phyloP scores from a whole-genome alignment of 2,329 filamentous ascomycete genomes.

The Coleophoma cylindrospora region DNA sequence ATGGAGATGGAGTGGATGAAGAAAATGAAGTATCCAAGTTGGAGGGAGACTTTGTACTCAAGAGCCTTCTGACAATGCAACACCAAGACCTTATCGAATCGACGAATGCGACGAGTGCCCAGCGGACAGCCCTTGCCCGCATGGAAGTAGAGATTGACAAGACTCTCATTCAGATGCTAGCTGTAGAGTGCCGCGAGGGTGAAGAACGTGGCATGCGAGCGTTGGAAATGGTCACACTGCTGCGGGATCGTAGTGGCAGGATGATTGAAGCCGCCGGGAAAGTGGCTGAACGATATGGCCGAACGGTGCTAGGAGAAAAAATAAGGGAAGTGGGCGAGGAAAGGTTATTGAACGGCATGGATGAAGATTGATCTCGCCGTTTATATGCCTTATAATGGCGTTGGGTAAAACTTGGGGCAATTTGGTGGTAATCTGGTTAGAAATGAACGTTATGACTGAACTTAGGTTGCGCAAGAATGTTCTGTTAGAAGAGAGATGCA shows the following conservation, averaged over 20 bases:
- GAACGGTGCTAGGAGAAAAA: conserved; percentile 79
- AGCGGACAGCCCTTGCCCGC: conserved; percentile 62
- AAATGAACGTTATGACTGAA: too few relatives aligned
- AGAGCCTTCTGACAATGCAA: conserved; percentile 66
- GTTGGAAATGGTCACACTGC: conserved; percentile 80
- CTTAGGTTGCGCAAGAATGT: too few relatives aligned
- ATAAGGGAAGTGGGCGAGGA: conserved; percentile 79
- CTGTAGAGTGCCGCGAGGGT: conserved; percentile 83
- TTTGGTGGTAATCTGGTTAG: background rate
- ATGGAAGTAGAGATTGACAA: conserved; percentile 87
- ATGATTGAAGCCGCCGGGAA: conserved; percentile 91
- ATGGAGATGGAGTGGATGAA: conserved; percentile 31
- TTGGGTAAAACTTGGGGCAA: background rate
- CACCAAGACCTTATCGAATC: conserved; percentile 69
- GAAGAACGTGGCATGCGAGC: conserved; percentile 95
- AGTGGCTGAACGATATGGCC: conserved; percentile 80
- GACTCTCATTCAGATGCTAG: conserved; percentile 80
- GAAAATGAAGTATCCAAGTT: conserved; percentile 53
- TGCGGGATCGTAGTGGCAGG: conserved; percentile 78
- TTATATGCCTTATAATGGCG: background rate
- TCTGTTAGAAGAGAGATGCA: too few relatives aligned
- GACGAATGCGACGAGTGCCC: conserved; percentile 57
- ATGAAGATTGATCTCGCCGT: conserved; percentile 18
- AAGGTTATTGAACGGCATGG: conserved; percentile 18
- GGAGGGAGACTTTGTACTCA: conserved; percentile 78